Evolutionary conservation across 148 eudicot genomes (phyloP).

Genomic region (Spergularia marina): DNA sequence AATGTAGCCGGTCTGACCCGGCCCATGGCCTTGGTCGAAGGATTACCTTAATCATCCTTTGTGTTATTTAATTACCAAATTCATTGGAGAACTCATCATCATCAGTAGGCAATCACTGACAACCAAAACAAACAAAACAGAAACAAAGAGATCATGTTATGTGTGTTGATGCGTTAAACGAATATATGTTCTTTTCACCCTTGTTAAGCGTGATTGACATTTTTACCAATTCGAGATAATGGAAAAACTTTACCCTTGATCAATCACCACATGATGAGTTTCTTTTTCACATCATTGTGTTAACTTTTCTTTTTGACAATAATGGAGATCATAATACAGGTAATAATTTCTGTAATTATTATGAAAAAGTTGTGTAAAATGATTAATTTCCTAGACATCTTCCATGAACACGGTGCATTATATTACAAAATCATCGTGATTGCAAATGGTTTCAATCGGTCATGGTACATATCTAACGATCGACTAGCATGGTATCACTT

Average conservation of each 20-base stretch:
- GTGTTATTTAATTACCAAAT: neutral
- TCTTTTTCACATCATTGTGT: slow-evolving; percentile 23
- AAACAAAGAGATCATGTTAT: neutral
- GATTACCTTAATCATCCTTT: no score
- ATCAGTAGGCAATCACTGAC: slow-evolving; percentile 9
- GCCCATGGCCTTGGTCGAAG: no score
- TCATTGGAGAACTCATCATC: neutral
- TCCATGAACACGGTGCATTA: neutral
- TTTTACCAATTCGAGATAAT: slow-evolving; percentile 26
- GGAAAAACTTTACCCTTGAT: slow-evolving; percentile 30
- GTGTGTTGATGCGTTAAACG: neutral
- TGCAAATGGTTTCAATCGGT: no score
- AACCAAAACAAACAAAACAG: slow-evolving; percentile 9
- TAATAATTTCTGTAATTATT: no score
- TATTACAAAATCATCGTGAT: no score
- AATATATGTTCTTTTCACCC: slow-evolving; percentile 8
- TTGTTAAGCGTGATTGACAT: slow-evolving; percentile 27
- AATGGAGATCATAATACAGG: neutral
- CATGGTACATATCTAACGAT: no score
- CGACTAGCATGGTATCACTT: no score
- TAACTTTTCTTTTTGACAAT: slow-evolving; percentile 26
- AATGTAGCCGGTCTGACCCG: no score
- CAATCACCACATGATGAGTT: slow-evolving; percentile 28
- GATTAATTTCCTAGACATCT: neutral
- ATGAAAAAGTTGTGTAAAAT: neutral